Evolutionary conservation across 805 yeast genomes (phyloP), one percentile per base, ranked within the genome.

Genomic region (Grigorovia jiainica): DNA sequence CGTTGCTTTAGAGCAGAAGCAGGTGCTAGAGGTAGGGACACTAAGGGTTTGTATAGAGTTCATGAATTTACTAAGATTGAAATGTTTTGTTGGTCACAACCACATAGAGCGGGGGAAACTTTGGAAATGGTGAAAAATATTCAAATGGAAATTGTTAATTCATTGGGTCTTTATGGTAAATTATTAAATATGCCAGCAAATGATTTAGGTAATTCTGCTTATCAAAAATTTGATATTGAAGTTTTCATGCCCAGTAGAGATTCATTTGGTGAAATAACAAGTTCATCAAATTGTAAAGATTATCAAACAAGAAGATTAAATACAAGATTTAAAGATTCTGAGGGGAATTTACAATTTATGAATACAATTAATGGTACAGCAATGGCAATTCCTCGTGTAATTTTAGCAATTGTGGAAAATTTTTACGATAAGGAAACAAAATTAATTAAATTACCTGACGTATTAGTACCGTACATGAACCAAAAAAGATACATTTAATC

Each of bases 241-340:
- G 95, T 89, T 0, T 86, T 95, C 87, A 90, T 92, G 97, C 97
- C 97, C 0, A 97, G 97, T 2, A 75, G 96, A 52, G 89, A 86
- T 1, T 60, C 66, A 2, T 90, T 95, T 86, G 98, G 98, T 4
- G 98, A 92, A 58, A 70, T 92, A 25, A 79, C 95, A 1, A 85
- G 95, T 23, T 73, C 94, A 1, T 87, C 97, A 2, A 90, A 89
- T 57, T 92, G 98, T 61, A 75, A 87, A 3, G 97, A 89, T 50
- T 92, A 76, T 60, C 98, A 92, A 64, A 66, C 95, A 7, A 72
- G 95, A 60, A 72, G 97, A 53, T 69, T 92, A 51, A 79, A 80
- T 32, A 82, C 94, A 5, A 75, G 73, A 43, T 78, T 68, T 53
- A 67, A 65, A 42, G 58, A 61, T 27, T 65, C 57, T 2, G 56